Evolutionary conservation across 495 filamentous ascomycete genomes (phyloP), one percentile per base, ranked within the genome.

Genomic region (Paragyromitra xinjiangensis): DNA sequence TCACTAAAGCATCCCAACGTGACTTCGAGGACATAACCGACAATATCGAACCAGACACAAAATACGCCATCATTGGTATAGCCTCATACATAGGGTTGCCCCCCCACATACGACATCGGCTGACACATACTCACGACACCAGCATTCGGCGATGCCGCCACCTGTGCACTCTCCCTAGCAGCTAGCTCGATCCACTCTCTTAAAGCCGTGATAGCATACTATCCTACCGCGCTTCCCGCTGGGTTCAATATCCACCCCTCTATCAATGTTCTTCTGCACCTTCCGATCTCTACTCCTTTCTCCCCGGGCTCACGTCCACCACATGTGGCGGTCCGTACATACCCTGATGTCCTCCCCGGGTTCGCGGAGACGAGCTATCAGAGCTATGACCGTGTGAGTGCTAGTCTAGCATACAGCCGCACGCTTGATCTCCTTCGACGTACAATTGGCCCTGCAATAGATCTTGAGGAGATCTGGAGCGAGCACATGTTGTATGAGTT

Each of bases 101-200:
- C 37, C 51, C 26, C 9, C 9, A 9, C 16, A 65, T 22, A 45
- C 9, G 16, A 19, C 26, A 68, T 42, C 7, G 34, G 24, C 51
- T 73, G 12, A 73, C 65, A n/a, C 55, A 19, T 55, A 26, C 59
- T 61, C 56, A 8, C 7, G n/a, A 8, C 9, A 26, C 9, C 51
- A 89, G 88, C 88, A 19, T 90, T 85, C 81, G 90, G 89, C 8
- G 86, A 88, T 34, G 89, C 90, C 0, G 90, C 90, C 7, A 84
- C 86, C 34, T 85, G 85, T 73, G 88, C 87, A 39, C 86, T 92
- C 29, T 86, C 88, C 3, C 85, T 87, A 34, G 88, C 87, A 62
- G 80, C 83, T 26, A 87, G 88, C 72, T 87, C 89, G 0, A 79
- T 85, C 67, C 84, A 83, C 6, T 83, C 85, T 42, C 81, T 87